phyloP scores from a whole-genome alignment of 192 early-diverging fungal genomes.

The Backusella parvicylindrica region DNA sequence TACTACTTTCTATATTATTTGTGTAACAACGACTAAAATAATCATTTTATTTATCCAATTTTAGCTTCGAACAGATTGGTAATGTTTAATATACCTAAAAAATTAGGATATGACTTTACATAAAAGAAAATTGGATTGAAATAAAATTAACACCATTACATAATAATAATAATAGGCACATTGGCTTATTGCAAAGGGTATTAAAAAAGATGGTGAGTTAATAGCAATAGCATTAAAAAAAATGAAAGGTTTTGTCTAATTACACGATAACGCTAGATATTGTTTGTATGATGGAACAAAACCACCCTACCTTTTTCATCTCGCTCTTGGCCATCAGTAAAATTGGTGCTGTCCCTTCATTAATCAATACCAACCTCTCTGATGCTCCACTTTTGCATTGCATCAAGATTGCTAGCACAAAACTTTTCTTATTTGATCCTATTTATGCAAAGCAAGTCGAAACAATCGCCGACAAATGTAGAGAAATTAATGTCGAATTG shows the following conservation, averaged over 20 bases:
- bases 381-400: constrained; percentile 39
- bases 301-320: constrained; percentile 55
- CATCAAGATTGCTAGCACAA: constrained; percentile 37
- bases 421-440: constrained; percentile 43
- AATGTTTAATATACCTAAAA: constrained; percentile 3
- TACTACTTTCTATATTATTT: not conserved
- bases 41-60: not conserved
- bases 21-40: not conserved
- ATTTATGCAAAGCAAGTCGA: constrained; percentile 26
- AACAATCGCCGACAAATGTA: constrained; percentile 16
- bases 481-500: constrained; percentile 23
- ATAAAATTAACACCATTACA: not conserved
- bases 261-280: too few relatives aligned
- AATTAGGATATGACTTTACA: not conserved
- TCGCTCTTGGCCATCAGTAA: constrained; percentile 52
- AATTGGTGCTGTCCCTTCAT: constrained; percentile 49
- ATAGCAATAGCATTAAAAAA: too few relatives aligned
- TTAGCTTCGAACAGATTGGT: constrained; percentile 29
- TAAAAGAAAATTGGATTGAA: not conserved
- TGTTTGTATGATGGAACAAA: constrained; percentile 51
- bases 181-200: constrained; percentile 24
- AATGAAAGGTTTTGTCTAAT: too few relatives aligned
- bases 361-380: constrained; percentile 60
- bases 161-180: constrained; percentile 14
- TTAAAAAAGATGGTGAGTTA: constrained; percentile 20